Conservation (phyloP, 2,329 filamentous ascomycete species). For the Cladosporium halotolerans region DNA sequence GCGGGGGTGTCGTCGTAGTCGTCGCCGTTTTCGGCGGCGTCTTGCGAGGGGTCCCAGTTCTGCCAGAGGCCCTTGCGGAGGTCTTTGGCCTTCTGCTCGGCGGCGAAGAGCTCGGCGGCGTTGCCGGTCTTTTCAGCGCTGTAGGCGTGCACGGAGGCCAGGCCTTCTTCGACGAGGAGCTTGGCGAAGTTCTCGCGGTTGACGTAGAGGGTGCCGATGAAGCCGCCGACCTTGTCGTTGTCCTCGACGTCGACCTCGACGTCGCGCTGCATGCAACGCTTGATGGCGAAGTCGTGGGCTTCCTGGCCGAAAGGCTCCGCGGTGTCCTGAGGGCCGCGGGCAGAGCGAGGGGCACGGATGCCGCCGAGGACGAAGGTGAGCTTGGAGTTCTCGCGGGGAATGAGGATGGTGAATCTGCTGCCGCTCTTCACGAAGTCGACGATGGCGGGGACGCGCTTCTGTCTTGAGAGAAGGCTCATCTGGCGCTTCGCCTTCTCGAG, state of each 20-base stretch:
- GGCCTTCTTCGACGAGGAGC: conserved; percentile 83
- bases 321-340: conserved; percentile 70
- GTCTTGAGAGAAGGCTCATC: conserved; percentile 76
- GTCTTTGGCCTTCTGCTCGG: conserved; percentile 85
- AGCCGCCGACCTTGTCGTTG: conserved; percentile 92
- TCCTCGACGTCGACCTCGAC: conserved; percentile 93
- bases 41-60: conserved; percentile 86
- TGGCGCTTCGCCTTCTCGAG: conserved; percentile 95
- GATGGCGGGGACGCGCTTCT: conserved; percentile 86
- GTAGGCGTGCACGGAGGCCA: conserved; percentile 87
- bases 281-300: conserved; percentile 84
- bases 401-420: conserved; percentile 83
- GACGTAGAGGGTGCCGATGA: conserved; percentile 90
- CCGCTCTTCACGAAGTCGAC: conserved; percentile 98
- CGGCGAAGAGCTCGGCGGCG: conserved; percentile 75
- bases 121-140: conserved; percentile 95
- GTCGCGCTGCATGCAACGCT: conserved; percentile 84
- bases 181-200: conserved; percentile 96
- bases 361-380: conserved; percentile 91
- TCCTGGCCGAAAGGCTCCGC: conserved; percentile 94
- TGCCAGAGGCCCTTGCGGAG: conserved; percentile 84
- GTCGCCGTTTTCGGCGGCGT: conserved; percentile 51
- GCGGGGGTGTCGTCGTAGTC: conserved; percentile 39
- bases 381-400: conserved; percentile 90
- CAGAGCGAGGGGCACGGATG: conserved; percentile 82